These are phyloP conservation scores for Cyanidium caldarium DNA, from an alignment of 23 red algal genomes.

Conservation along the genomic window DNA sequence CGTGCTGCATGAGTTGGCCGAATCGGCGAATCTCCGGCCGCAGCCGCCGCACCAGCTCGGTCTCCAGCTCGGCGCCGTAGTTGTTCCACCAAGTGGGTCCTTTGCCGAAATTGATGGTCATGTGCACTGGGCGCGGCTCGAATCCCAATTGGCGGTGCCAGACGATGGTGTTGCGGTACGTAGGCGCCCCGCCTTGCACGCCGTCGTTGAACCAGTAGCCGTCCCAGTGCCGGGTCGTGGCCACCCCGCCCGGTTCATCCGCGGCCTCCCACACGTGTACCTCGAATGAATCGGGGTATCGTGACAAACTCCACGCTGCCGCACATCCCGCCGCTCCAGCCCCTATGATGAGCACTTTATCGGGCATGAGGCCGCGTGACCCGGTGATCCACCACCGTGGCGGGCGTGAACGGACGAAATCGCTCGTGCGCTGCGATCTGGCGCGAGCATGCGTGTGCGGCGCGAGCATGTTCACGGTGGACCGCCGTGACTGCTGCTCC, in stretches of 20 bases:
- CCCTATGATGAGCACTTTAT: not conserved
- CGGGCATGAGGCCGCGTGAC: no score
- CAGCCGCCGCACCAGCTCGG: not conserved
- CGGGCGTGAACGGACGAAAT: no score
- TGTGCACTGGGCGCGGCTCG: not conserved
- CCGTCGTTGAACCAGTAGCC: conserved; percentile 85
- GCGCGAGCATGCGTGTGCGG: no score
- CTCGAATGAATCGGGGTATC: not conserved
- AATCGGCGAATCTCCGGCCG: conserved; percentile 15
- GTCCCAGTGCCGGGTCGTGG: conserved; percentile 30
- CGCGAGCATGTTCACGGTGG: no score
- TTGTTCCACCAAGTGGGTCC: conserved; percentile 21
- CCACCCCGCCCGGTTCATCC: not conserved
- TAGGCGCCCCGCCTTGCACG: conserved; percentile 21
- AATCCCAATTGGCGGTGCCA: not conserved
- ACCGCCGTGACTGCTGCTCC: no score
- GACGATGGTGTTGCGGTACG: conserved; percentile 9
- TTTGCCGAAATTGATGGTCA: conserved; percentile 20
- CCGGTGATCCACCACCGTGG: no score
- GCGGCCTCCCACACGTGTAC: conserved; percentile 1
- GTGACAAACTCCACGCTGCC: not conserved
- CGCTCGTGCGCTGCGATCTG: no score
- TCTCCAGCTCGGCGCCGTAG: not conserved
- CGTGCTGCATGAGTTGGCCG: not conserved
- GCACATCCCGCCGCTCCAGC: not conserved